These are phyloP conservation scores for Kentomonas sorsogonicus DNA, from an alignment of 208 protist genomes.

Conservation along the genomic window DNA sequence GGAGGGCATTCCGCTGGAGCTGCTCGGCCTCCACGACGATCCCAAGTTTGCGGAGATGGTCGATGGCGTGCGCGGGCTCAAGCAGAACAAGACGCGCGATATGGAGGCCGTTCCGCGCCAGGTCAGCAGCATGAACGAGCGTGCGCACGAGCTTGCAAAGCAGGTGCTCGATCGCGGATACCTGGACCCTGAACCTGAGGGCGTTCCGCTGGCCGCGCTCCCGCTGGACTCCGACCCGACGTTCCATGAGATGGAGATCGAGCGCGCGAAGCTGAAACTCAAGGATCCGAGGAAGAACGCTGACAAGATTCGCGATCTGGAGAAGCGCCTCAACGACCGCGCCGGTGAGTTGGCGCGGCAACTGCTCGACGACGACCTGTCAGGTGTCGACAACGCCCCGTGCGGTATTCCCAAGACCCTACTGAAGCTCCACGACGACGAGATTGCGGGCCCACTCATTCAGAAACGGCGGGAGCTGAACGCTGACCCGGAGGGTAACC, in stretches of 20 bases:
- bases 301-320: constrained; percentile 26
- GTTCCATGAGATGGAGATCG: constrained; percentile 47
- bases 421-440: constrained; percentile 46
- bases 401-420: constrained; percentile 34
- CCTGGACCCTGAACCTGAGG: constrained; percentile 56
- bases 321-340: constrained; percentile 52
- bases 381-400: constrained; percentile 29
- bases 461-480: constrained; percentile 33
- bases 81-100: constrained; percentile 26
- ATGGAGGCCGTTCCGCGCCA: constrained; percentile 15
- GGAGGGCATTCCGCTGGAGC: constrained; percentile 36
- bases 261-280: constrained; percentile 45
- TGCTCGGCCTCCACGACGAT: constrained; percentile 62
- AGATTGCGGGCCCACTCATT: constrained; percentile 23
- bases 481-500: constrained; percentile 16
- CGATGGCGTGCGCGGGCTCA: constrained; percentile 30
- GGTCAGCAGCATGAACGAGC: constrained; percentile 36
- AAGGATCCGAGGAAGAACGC: constrained; percentile 25
- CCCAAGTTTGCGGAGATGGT: constrained; percentile 31
- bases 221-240: constrained; percentile 49
- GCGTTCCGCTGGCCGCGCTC: constrained; percentile 50
- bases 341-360: constrained; percentile 51
- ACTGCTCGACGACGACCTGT: constrained; percentile 33
- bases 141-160: constrained; percentile 35
- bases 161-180: constrained; percentile 48